Conservation (phyloP, 202 grass and related monocot species). For the Carex arenaria region DNA sequence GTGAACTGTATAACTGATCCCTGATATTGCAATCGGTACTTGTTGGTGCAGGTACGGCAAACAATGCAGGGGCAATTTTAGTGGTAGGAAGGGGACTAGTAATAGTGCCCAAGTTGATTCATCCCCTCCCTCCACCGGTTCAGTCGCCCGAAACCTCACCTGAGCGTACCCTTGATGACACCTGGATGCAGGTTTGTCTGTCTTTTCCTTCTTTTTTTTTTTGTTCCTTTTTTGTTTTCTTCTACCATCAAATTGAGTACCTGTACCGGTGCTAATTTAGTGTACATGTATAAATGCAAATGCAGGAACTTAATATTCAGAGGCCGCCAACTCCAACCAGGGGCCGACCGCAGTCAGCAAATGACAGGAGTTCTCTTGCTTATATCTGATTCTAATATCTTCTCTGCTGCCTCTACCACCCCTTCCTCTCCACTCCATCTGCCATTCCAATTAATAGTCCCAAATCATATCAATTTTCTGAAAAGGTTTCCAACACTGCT, state of each 20-base stretch:
- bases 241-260: not conserved
- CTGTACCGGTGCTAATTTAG: constrained; percentile 4
- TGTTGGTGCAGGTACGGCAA: constrained; percentile 67
- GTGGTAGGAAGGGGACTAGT: constrained; percentile 91
- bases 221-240: not conserved
- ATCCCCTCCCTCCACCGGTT: constrained; percentile 91
- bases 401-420: not conserved
- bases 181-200: constrained; percentile 88
- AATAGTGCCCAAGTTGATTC: constrained; percentile 89
- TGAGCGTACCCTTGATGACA: constrained; percentile 66
- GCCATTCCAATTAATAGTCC: not conserved
- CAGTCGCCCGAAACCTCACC: constrained; percentile 91
- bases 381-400: constrained; percentile 56
- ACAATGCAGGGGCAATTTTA: constrained; percentile 96
- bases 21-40: not conserved
- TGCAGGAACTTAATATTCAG: constrained; percentile 96
- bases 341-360: constrained; percentile 83
- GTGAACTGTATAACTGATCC: not conserved
- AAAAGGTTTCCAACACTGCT: not conserved
- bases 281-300: not conserved
- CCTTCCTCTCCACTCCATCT: not conserved
- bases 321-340: constrained; percentile 96
- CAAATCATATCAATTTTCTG: not conserved
- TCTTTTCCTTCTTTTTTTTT: constrained; percentile 11
- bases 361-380: constrained; percentile 93